Evolutionary conservation across 73 alveolate species (phyloP).

Genomic region (Paraurostyla sp.): DNA sequence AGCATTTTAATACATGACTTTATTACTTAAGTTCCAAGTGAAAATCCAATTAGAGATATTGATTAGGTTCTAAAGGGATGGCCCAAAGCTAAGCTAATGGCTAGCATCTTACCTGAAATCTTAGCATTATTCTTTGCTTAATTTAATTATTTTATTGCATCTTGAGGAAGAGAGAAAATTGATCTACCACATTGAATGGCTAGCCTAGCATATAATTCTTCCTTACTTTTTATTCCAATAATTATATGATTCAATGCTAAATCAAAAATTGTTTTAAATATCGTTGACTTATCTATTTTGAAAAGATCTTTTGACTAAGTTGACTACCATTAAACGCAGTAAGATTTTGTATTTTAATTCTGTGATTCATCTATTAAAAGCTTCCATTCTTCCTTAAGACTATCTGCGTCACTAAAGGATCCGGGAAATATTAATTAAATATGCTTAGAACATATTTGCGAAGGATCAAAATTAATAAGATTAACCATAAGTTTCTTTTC

Average conservation of each 20-base stretch:
- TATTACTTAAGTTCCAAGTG: conserved; percentile 16
- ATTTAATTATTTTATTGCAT: background rate
- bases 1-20: background rate
- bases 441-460: background rate
- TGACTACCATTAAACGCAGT: conserved; percentile 15
- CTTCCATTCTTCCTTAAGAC: background rate
- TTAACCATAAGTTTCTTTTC: background rate
- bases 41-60: conserved; percentile 23
- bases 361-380: background rate
- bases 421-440: conserved; percentile 5
- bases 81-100: background rate
- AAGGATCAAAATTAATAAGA: background rate
- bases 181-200: background rate
- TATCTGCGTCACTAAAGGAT: conserved; percentile 6
- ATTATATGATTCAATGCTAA: background rate
- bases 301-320: background rate
- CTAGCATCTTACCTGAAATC: background rate
- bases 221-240: no score
- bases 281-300: background rate
- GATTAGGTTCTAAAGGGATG: conserved; percentile 9
- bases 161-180: background rate
- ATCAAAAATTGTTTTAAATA: background rate
- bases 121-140: conserved; percentile 16
- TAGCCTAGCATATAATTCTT: no score
- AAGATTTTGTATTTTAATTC: background rate